Conservation (phyloP, 371 early-diverging fungal species). For the Umbelopsis sp. region DNA sequence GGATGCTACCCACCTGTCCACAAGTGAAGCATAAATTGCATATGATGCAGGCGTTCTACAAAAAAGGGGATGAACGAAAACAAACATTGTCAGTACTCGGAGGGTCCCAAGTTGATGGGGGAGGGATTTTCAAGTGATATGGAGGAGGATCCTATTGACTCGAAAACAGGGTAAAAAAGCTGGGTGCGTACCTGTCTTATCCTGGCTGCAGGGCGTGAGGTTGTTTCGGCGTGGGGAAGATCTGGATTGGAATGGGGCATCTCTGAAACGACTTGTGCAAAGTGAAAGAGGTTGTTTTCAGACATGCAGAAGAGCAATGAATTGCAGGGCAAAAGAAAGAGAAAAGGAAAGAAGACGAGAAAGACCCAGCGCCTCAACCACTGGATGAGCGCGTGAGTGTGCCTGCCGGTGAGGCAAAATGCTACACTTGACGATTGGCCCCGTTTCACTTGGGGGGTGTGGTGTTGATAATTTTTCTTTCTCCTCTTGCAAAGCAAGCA, state of each 20-base stretch:
- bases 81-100: neutral
- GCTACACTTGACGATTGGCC: slow-evolving; percentile 18
- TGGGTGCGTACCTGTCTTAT: slow-evolving; percentile 11
- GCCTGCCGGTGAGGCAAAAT: slow-evolving; percentile 15
- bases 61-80: slow-evolving; percentile 3
- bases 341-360: slow-evolving; percentile 14
- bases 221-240: slow-evolving; percentile 16
- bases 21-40: slow-evolving; percentile 57
- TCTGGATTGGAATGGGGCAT: slow-evolving; percentile 27
- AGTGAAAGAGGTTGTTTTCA: slow-evolving; percentile 49
- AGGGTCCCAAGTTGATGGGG: neutral
- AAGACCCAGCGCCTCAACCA: slow-evolving; percentile 1
- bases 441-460: slow-evolving; percentile 7
- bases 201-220: neutral
- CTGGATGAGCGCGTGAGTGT: slow-evolving; percentile 17
- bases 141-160: too few species aligned
- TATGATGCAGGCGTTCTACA: slow-evolving; percentile 56
- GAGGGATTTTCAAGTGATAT: neutral
- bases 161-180: neutral
- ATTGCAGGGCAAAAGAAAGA: slow-evolving; percentile 1
- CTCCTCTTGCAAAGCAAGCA: neutral
- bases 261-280: slow-evolving; percentile 47
- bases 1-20: slow-evolving; percentile 27
- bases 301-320: slow-evolving; percentile 27
- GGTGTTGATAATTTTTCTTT: neutral